Evolutionary conservation across 495 filamentous ascomycete species (phyloP).

Genomic region (Amorphotheca resinae): DNA sequence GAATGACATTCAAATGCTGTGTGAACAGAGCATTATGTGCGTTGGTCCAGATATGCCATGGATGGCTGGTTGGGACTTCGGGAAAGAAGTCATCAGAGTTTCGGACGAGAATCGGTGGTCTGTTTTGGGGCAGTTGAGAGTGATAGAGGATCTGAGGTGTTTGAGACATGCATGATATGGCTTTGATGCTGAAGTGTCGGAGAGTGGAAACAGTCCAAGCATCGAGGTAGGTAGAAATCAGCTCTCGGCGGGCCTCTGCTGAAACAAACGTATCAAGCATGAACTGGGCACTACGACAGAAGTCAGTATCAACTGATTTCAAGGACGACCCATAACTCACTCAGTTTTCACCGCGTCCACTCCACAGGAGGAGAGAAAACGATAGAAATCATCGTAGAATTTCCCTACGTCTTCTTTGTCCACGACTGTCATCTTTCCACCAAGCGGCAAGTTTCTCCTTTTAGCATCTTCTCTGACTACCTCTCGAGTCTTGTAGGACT

Average conservation of each 20-base stretch:
- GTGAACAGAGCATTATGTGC: slow-evolving; percentile 84
- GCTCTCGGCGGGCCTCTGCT: slow-evolving; percentile 50
- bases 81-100: slow-evolving; percentile 96
- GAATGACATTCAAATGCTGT: slow-evolving; percentile 40
- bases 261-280: slow-evolving; percentile 64
- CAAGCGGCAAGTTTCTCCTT: slow-evolving; percentile 38
- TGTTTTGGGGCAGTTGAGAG: slow-evolving; percentile 61
- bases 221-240: slow-evolving; percentile 68
- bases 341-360: slow-evolving; percentile 74
- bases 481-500: slow-evolving; percentile 63
- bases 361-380: slow-evolving; percentile 53
- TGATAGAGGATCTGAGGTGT: slow-evolving; percentile 74
- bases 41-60: slow-evolving; percentile 92
- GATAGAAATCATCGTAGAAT: slow-evolving; percentile 89
- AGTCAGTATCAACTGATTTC: background rate
- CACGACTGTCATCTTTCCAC: slow-evolving; percentile 60
- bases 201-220: slow-evolving; percentile 72
- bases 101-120: slow-evolving; percentile 55
- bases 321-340: slow-evolving; percentile 2
- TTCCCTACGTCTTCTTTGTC: slow-evolving; percentile 53
- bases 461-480: slow-evolving; percentile 39
- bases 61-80: slow-evolving; percentile 58
- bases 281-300: slow-evolving; percentile 50
- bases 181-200: slow-evolving; percentile 60
- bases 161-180: slow-evolving; percentile 89